A percentile compares a stretch with the other conserved stretches of the same genome.
Conservation (phyloP, 768 basidiomycete genomes). For the Termitomyces sp. region DNA sequence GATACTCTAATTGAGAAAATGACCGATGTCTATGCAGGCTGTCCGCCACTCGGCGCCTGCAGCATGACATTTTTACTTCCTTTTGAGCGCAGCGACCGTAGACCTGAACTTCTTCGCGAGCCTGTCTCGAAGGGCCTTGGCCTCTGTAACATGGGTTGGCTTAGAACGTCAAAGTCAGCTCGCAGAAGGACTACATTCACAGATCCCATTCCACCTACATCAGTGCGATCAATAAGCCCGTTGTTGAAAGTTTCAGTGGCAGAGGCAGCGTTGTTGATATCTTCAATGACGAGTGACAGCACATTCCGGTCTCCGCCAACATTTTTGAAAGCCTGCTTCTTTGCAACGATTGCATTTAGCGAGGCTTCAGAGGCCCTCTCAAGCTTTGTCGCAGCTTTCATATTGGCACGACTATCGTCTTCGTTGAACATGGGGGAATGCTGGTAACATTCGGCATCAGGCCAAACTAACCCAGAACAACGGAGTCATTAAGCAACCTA, state of each 20-base stretch:
- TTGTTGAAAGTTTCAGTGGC: not conserved
- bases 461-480: not conserved
- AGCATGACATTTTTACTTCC: not conserved
- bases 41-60: not conserved
- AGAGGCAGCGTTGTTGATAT: not conserved
- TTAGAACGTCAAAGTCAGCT: not conserved
- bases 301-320: not conserved
- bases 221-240: not conserved
- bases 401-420: not conserved
- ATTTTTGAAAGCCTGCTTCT: not conserved
- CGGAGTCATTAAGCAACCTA: not conserved
- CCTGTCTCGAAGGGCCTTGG: not conserved
- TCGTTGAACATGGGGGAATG: not conserved
- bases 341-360: not conserved
- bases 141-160: not conserved
- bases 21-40: not conserved
- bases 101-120: not conserved
- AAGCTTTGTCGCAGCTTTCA: not conserved
- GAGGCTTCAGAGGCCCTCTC: not conserved
- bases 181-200: not conserved
- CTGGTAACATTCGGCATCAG: not conserved
- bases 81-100: not conserved
- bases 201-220: not conserved
- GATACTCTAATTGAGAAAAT: not conserved
- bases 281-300: not conserved